Base-by-base conservation (phyloP, 2,329 filamentous ascomycete species). In the Clonostachys sp. region DNA sequence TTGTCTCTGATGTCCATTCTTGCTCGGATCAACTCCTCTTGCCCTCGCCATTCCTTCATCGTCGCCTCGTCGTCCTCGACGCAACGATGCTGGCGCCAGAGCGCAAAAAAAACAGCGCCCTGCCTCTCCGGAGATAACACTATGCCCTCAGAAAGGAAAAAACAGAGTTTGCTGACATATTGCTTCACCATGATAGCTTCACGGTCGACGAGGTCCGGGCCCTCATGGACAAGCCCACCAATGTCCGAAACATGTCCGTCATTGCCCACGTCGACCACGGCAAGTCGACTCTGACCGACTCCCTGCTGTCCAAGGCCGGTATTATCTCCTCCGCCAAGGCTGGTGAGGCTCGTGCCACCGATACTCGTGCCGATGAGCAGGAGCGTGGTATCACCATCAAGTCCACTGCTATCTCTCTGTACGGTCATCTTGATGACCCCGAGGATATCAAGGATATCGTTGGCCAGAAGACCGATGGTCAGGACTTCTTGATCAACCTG, bases 221-320 rank as follows among this genome's bases (percentile, higher is more conserved):
- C 64, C 65, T 88, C 70, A 89, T 88, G 87, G 86, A 90, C 83
- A 85, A 86, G 77, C 84, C 87, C 61, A 78, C 71, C 69, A 86
- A 86, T 73, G 81, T 86, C 71, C 80, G 81, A 75, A 97, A 97
- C 86, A 97, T 96, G 92, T 96, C 91, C 80, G 94, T 99, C 74
- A 97, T 97, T 90, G 94, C 94, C 74, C 94, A 99, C 81, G 91
- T 99, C 86, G 94, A 99, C 78, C 94, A 99, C 85, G 94, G 94
- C 81, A 99, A 99, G 80, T 99, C 94, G 64, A 99, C 94, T 71
- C 84, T 99, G 66, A 96, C 92, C 85, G 94, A 99, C 79, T 97
- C 94, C 65, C 89, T 99, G 60, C 88, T 99, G 71, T 91, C 95
- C 80, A 94, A 95, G 80, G 92, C 92, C 67, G 94, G 94, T 92